Evolutionary conservation across 495 filamentous ascomycete species (phyloP), one percentile per base, ranked within the genome.

Genomic region (Podospora tetraspora): DNA sequence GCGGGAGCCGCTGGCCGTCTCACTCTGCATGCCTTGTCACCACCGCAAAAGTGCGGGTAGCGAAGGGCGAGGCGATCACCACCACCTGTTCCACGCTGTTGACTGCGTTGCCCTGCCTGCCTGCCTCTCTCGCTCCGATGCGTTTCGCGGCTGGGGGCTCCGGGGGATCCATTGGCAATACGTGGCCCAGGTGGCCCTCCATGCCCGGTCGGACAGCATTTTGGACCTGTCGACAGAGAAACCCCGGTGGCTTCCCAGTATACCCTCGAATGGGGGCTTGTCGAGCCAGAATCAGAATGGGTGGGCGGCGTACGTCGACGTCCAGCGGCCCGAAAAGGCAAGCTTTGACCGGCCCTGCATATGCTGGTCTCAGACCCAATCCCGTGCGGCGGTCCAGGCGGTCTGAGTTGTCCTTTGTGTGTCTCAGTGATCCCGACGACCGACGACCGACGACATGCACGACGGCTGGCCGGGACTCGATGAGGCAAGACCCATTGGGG

Each of bases 391-490:
- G n/a, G 24, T 52, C 32, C 25, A 57, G 62, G 62, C 62, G 62
- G 62, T 64, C 62, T 64, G 62, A 37, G 62, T 57, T 63, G 62
- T 32, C 34, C n/a, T 43, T 32, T 22, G 19, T n/a, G 32, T 66
- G 64, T 66, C 64, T 66, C 57, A 66, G 34, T 25, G 19, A 32
- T 58, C 27, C 57, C 64, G 64, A 66, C 59, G 23, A 24, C 57
- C 64, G 64, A 66, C 59, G 23, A 24, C 24, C 59, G 59, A 60
- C 59, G 59, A 24, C 59, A 11, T 43, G 13, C 59, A 60, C 59
- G 23, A 16, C 59, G 13, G 34, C 34, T 43, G 34, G 34, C 34
- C 59, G 43, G 43, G 61, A 32, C 61, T 62, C 27, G 61, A 37
- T 57, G 62, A 63, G 34, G 34, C 43, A 64, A 21, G 61, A 52